These are phyloP conservation scores for Shiraia bambusicola DNA, from an alignment of 2,329 filamentous ascomycete genomes.

Conservation along the genomic window DNA sequence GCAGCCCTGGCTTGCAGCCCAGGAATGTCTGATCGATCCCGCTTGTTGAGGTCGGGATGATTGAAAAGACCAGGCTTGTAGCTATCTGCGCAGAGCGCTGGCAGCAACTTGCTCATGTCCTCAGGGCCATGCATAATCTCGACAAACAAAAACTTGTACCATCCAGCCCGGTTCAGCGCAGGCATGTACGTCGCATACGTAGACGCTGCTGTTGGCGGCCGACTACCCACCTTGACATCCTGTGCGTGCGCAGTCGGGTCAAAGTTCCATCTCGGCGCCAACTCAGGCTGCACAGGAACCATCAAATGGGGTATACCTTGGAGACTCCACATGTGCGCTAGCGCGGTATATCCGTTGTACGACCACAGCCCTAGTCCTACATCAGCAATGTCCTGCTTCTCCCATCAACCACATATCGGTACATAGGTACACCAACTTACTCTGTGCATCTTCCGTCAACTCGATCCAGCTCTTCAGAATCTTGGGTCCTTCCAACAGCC, in stretches of 20 bases:
- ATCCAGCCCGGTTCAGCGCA: slow-evolving; percentile 39
- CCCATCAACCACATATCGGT: too few relatives aligned
- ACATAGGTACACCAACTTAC: slow-evolving; percentile 19
- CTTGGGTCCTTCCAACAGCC: slow-evolving; percentile 38
- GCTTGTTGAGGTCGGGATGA: slow-evolving; percentile 36
- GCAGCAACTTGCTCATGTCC: slow-evolving; percentile 29
- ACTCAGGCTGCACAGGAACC: slow-evolving; percentile 30
- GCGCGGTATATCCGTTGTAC: slow-evolving; percentile 31
- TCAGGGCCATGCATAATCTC: slow-evolving; percentile 32
- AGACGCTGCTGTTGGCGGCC: slow-evolving; percentile 9
- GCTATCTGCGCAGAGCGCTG: slow-evolving; percentile 30
- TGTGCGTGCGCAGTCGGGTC: slow-evolving; percentile 25
- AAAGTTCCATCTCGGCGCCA: slow-evolving; percentile 37
- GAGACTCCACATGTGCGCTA: slow-evolving; percentile 37
- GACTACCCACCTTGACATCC: slow-evolving; percentile 21
- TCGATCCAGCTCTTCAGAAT: slow-evolving; percentile 35
- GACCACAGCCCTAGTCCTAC: slow-evolving; percentile 27
- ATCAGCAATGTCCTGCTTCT: neutral
- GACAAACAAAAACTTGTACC: slow-evolving; percentile 42
- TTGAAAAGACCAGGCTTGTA: slow-evolving; percentile 35
- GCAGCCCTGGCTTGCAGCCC: slow-evolving; percentile 27
- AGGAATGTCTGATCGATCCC: slow-evolving; percentile 26
- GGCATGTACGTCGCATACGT: slow-evolving; percentile 33
- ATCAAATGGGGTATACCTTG: slow-evolving; percentile 39
- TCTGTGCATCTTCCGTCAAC: slow-evolving; percentile 28